A percentile compares a stretch with the other conserved stretches of the same genome.
These are phyloP conservation scores for Bombardia bombarda DNA, from an alignment of 495 filamentous ascomycete species.

Conservation along the genomic window DNA sequence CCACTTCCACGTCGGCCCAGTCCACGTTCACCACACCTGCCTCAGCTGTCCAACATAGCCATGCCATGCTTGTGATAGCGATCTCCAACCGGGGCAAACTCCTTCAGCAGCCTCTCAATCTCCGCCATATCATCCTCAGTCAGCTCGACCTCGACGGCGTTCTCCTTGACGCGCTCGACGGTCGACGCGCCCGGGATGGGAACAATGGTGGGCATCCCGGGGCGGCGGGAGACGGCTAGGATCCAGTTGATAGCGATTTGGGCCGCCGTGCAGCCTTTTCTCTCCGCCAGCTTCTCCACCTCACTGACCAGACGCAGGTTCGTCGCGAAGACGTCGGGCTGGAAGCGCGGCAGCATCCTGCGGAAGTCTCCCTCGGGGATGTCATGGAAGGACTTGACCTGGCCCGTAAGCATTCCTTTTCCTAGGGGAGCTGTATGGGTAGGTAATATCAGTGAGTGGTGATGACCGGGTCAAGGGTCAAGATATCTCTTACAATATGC, in stretches of 20 bases:
- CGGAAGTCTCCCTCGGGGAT: conserved; percentile 49
- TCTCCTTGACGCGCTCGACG: conserved; percentile 41
- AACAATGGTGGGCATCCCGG: conserved; percentile 54
- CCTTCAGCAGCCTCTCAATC: conserved; percentile 36
- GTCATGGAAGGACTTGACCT: conserved; percentile 56
- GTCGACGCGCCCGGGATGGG: conserved; percentile 53
- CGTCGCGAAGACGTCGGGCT: conserved; percentile 55
- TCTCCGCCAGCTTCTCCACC: conserved; percentile 64
- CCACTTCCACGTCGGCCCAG: too few relatives aligned
- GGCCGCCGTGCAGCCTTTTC: conserved; percentile 46
- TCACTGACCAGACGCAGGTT: conserved; percentile 65
- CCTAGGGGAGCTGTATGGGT: conserved; percentile 24
- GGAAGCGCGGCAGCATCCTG: conserved; percentile 51
- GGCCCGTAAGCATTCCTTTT: conserved; percentile 56
- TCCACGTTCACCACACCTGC: too few relatives aligned
- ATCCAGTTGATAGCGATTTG: conserved; percentile 52
- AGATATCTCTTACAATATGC: too few relatives aligned
- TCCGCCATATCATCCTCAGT: conserved; percentile 39
- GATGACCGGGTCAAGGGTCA: too few relatives aligned
- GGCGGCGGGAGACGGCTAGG: conserved; percentile 63
- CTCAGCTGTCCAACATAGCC: neutral
- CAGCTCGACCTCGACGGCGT: conserved; percentile 36
- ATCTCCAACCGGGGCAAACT: conserved; percentile 29
- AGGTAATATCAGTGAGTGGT: too few relatives aligned
- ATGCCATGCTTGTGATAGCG: conserved; percentile 27